phyloP scores from a whole-genome alignment of 345 rosid species.

The Eucalyptus sp. region DNA sequence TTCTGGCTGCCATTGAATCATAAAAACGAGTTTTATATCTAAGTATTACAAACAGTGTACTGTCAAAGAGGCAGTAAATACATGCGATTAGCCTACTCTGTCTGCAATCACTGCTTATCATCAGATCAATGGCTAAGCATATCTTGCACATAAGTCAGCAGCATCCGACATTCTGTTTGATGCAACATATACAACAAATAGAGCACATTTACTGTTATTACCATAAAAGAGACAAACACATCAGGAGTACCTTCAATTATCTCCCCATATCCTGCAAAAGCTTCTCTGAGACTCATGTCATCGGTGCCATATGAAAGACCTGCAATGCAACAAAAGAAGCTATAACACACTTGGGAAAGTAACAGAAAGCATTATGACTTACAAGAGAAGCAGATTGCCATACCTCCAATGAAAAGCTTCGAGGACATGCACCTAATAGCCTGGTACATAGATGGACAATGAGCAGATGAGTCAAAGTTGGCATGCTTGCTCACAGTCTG shows the following conservation, averaged over 20 bases:
- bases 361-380: background rate
- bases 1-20: background rate
- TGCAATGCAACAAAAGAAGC: constrained; percentile 7
- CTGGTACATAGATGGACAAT: constrained; percentile 57
- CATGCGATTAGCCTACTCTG: background rate
- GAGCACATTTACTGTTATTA: background rate
- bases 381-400: background rate
- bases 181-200: background rate
- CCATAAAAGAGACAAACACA: background rate
- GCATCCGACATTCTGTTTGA: background rate
- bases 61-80: background rate
- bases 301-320: constrained; percentile 61
- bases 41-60: background rate
- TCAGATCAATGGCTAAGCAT: background rate
- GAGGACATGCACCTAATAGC: constrained; percentile 65
- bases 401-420: constrained; percentile 83
- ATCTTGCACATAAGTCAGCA: background rate
- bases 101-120: background rate
- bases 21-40: background rate
- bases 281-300: constrained; percentile 54
- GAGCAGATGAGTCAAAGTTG: constrained; percentile 19
- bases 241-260: constrained; percentile 48
- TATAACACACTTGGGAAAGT: background rate
- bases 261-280: constrained; percentile 67
- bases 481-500: constrained; percentile 41